These are phyloP conservation scores for Ceratocystis alfenasii DNA, from an alignment of 2,329 filamentous ascomycete species.

Conservation along the genomic window DNA sequence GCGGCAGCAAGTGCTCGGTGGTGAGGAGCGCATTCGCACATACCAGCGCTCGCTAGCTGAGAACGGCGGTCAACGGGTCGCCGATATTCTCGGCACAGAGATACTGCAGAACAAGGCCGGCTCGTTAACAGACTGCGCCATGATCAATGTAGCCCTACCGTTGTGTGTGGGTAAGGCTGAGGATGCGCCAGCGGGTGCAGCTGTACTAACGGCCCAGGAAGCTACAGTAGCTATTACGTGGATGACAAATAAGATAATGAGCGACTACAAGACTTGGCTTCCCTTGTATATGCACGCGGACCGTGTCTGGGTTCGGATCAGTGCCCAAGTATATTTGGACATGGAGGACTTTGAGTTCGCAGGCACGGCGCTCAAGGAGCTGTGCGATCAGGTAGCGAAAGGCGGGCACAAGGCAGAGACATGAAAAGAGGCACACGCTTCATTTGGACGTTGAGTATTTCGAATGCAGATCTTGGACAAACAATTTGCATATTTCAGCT, in stretches of 20 bases:
- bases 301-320: conserved; percentile 59
- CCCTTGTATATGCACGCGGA: conserved; percentile 49
- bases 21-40: conserved; percentile 55
- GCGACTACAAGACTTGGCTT: conserved; percentile 60
- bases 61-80: conserved; percentile 49
- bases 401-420: conserved; percentile 25
- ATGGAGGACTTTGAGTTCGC: conserved; percentile 64
- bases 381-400: conserved; percentile 34
- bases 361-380: conserved; percentile 43
- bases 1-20: conserved; percentile 55
- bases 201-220: conserved; percentile 29
- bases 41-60: conserved; percentile 54
- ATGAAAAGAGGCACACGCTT: neutral
- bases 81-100: conserved; percentile 53
- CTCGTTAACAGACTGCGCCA: conserved; percentile 53
- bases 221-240: conserved; percentile 40
- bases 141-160: conserved; percentile 65
- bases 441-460: neutral
- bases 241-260: conserved; percentile 42
- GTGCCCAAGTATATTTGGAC: conserved; percentile 76
- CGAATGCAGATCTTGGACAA: too few relatives aligned
- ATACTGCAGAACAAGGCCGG: conserved; percentile 54
- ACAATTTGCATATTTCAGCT: too few relatives aligned
- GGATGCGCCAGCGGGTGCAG: conserved; percentile 26
- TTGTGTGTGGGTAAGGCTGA: conserved; percentile 32